These are phyloP conservation scores for Phytophthora sojae DNA, from an alignment of 352 stramenopile species.

Conservation along the genomic window DNA sequence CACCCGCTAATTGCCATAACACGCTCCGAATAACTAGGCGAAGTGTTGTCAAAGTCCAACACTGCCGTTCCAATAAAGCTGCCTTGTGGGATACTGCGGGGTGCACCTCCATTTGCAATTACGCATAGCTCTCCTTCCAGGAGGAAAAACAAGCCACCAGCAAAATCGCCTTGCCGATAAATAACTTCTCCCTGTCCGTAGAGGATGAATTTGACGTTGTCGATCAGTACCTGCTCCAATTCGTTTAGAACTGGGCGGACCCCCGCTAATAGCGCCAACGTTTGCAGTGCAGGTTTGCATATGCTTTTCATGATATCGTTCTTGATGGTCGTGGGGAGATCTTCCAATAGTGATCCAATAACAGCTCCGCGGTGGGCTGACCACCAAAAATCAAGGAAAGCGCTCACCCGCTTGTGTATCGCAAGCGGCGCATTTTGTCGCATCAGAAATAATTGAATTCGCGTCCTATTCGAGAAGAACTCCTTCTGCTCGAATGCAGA, in stretches of 20 bases:
- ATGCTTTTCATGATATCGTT: conserved; percentile 69
- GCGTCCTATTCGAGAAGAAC: conserved; percentile 63
- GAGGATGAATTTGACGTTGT: conserved; percentile 73
- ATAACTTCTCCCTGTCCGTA: conserved; percentile 76
- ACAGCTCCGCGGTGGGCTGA: conserved; percentile 69
- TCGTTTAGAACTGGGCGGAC: conserved; percentile 54
- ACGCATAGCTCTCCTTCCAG: conserved; percentile 63
- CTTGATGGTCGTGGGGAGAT: conserved; percentile 70
- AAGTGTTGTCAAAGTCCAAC: conserved; percentile 44
- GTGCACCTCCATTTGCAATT: conserved; percentile 41
- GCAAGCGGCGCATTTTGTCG: conserved; percentile 62
- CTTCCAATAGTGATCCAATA: conserved; percentile 61
- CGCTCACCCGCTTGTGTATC: conserved; percentile 72
- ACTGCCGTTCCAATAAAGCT: conserved; percentile 64
- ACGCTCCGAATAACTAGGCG: conserved; percentile 54
- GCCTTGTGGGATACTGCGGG: conserved; percentile 53
- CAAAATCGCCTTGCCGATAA: conserved; percentile 70
- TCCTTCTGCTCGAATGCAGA: conserved; percentile 81
- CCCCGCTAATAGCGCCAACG: conserved; percentile 52
- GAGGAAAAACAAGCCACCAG: conserved; percentile 65
- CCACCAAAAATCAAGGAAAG: conserved; percentile 83
- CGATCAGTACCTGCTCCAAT: conserved; percentile 64
- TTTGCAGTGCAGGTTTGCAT: conserved; percentile 66
- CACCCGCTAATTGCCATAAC: conserved; percentile 61
- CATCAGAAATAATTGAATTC: conserved; percentile 75